phyloP scores from a whole-genome alignment of 352 stramenopile genomes.

The Hyaloperonospora arabidopsidis region DNA sequence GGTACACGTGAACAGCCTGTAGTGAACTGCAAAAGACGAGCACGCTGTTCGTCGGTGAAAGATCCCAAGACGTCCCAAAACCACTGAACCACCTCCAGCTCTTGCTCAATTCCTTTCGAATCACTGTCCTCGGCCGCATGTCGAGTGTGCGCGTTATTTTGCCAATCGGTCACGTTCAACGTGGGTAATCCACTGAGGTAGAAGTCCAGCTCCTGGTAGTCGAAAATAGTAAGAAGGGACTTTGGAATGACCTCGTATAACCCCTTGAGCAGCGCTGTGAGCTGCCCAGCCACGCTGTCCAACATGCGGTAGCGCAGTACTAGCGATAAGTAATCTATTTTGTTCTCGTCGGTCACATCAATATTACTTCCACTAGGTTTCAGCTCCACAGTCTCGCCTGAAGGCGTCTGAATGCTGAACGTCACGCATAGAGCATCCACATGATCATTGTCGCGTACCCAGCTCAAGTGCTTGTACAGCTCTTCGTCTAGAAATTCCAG shows the following conservation, averaged over 20 bases:
- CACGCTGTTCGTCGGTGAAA: conserved; percentile 90
- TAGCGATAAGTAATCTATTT: conserved; percentile 90
- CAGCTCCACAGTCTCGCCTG: conserved; percentile 80
- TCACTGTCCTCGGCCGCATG: conserved; percentile 43
- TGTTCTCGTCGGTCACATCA: conserved; percentile 92
- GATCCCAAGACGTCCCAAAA: conserved; percentile 85
- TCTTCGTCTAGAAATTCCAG: conserved; percentile 80
- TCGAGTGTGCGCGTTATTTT: conserved; percentile 55
- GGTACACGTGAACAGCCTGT: conserved; percentile 94
- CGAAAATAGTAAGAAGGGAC: conserved; percentile 84
- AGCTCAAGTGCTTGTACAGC: conserved; percentile 61
- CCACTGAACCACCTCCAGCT: conserved; percentile 77
- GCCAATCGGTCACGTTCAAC: conserved; percentile 87
- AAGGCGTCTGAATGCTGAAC: conserved; percentile 55
- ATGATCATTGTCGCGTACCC: conserved; percentile 64
- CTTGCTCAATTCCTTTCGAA: conserved; percentile 34
- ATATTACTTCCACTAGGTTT: conserved; percentile 86
- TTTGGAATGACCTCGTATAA: conserved; percentile 90
- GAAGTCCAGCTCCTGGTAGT: conserved; percentile 94
- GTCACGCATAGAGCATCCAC: conserved; percentile 68
- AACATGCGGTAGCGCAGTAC: conserved; percentile 92
- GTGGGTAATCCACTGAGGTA: conserved; percentile 83
- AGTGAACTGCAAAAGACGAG: conserved; percentile 95
- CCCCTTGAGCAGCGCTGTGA: conserved; percentile 85
- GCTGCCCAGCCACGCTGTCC: conserved; percentile 84